Base-by-base conservation (phyloP, 805 yeast genomes). In the Pichia thaimueangensis region DNA sequence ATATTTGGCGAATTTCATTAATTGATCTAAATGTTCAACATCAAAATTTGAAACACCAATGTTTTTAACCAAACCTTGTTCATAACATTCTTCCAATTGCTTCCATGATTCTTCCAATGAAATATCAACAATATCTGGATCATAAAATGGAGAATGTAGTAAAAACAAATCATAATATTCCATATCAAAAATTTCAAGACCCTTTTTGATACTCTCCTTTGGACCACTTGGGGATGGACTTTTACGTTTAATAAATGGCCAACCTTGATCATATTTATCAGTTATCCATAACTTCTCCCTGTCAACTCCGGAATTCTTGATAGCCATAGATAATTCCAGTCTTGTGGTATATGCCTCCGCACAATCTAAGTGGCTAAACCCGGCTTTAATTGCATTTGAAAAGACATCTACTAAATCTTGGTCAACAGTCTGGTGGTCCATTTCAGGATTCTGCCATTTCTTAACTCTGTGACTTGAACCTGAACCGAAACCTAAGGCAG, bases 301-400 rank as follows among this genome's bases (percentile, higher is more conserved):
- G 16, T 59, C 55, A 7, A 65, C 47, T 7, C 71, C 74, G 0
- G 71, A 57, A 32, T 60, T 53, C 41, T 62, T 63, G 34, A 80
- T 48, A 0, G 80, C 86, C 30, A 57, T 67, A 10, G 79, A 82
- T 35, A 80, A 71, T 55, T 80, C 87, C 1, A 54, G 55, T 46
- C 77, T 76, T 3, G 86, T 81, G 19, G 74, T 69, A 58, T 82
- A 82, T n/a, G 69, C 63, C 50, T 82, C 85, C 1, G 87, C 87
- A 7, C 82, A 76, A 54, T 81, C 88, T 35, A 82, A 59, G 56
- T 80, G 86, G 35, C 61, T 68, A 58, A 73, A 76, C 0, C 83
- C 82, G 13, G 58, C 56, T 2, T 69, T 60, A 19, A 82, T 54
- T 2, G 86, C 80, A 23, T 58, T 55, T 6, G 57, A 45, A 23